Base-by-base conservation (phyloP, 73 alveolate genomes). In the Blepharisma stoltei region DNA sequence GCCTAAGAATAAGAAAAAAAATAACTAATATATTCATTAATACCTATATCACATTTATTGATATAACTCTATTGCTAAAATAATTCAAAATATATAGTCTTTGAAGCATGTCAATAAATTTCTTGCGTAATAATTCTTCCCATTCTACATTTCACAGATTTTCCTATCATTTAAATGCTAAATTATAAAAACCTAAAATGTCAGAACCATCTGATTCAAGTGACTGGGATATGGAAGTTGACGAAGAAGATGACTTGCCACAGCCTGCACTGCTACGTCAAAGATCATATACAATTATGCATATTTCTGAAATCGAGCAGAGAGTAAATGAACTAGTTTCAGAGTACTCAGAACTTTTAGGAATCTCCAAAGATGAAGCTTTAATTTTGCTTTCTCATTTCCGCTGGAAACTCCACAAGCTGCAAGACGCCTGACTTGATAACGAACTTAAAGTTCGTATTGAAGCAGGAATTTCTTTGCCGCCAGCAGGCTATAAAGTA, bases 371-470 rank as follows among this genome's bases (percentile, higher is more conserved):
- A 54, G 82, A 73, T 37, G 80, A 52, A 18, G 46, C 82, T n/a
- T 43, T 46, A 23, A 27, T 54, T 14, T 49, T 54, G 20, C 82
- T 52, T 18, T 11, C 14, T 21, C 80, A 73, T 43, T 73, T 20
- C 20, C 14, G 44, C 45, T 52, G 79, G 82, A 73, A 47, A 25
- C 47, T 20, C 45, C 27, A 81, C 53, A 84, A 88, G 76, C 83
- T 88, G 4, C 75, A 81, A 66, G 85, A 88, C 4, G 67, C 54
- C 14, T 88, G 90, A 88, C 78, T 81, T 53, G 85, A 81, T 69
- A 79, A 87, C 37, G 86, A 55, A 41, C 50, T 27, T 20, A 45
- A 49, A 60, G 50, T 78, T 0, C 50, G 83, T 60, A 60, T 9
- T 6, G 53, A 55, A 52, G 67, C 77, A 6, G 92, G 92, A 55